A percentile compares a stretch with the other conserved stretches of the same genome.
Evolutionary conservation across 768 basidiomycete species (phyloP).

Genomic region (Mycena maculata): DNA sequence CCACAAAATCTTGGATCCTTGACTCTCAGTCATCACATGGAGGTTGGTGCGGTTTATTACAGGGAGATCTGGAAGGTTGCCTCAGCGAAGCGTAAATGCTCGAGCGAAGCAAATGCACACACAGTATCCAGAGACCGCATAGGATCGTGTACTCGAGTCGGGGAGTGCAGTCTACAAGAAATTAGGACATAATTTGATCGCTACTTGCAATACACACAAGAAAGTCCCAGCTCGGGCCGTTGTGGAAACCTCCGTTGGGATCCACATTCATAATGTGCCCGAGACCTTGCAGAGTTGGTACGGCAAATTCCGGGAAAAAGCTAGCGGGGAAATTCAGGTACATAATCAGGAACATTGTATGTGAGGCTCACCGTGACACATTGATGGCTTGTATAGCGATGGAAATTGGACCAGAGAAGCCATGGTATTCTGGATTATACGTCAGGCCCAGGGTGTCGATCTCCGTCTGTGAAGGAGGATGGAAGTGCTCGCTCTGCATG

Average conservation of each 20-base stretch:
- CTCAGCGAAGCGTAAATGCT: neutral
- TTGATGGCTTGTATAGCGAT: constrained; percentile 23
- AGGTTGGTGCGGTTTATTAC: constrained; percentile 26
- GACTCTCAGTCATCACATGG: constrained; percentile 26
- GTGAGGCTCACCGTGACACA: constrained; percentile 16
- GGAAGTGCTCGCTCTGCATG: constrained; percentile 30
- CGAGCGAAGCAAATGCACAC: neutral
- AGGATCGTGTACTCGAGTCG: constrained; percentile 23
- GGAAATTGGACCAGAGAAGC: constrained; percentile 20
- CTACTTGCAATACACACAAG: neutral
- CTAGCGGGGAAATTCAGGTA: neutral
- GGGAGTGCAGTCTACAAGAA: constrained; percentile 8
- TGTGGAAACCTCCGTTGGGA: constrained; percentile 25
- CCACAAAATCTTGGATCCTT: constrained; percentile 28
- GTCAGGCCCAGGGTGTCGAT: constrained; percentile 11
- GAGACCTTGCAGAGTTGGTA: constrained; percentile 4
- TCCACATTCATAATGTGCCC: constrained; percentile 20
- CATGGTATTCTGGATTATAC: constrained; percentile 12
- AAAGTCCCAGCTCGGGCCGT: constrained; percentile 25
- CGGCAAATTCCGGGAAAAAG: constrained; percentile 21
- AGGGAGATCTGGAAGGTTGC: constrained; percentile 1
- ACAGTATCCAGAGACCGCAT: constrained; percentile 27
- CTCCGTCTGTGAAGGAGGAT: constrained; percentile 1
- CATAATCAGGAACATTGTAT: too few relatives aligned
- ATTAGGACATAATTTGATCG: neutral